Evolutionary conservation across 345 rosid genomes (phyloP).

Genomic region (Zanthoxylum bungeanum): DNA sequence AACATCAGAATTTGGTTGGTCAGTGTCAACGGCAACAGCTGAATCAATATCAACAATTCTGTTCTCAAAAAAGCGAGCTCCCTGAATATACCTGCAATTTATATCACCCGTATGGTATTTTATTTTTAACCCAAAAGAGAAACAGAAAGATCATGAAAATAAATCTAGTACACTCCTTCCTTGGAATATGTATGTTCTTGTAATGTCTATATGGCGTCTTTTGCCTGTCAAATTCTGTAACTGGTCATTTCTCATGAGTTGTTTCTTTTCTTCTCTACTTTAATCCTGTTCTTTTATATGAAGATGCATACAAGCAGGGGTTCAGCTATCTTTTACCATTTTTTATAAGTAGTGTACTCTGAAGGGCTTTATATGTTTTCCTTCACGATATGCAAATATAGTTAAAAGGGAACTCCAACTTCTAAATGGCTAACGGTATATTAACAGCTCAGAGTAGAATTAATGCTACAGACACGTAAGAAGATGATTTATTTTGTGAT

Average conservation of each 20-base stretch:
- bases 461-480: too few species aligned
- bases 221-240: background rate
- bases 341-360: background rate
- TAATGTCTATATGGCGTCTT: background rate
- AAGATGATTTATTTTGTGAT: background rate
- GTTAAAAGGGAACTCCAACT: background rate
- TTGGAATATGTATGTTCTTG: background rate
- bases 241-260: background rate
- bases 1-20: slow-evolving; percentile 43
- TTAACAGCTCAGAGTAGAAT: background rate
- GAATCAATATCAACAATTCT: slow-evolving; percentile 38
- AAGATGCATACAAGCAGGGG: background rate
- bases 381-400: background rate
- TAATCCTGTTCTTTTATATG: background rate
- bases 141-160: background rate
- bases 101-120: background rate
- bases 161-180: background rate
- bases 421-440: background rate
- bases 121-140: background rate
- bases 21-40: slow-evolving; percentile 28
- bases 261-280: background rate
- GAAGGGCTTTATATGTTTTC: background rate
- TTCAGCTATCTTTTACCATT: background rate
- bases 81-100: slow-evolving; percentile 66
- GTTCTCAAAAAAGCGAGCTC: slow-evolving; percentile 50